phyloP scores from a whole-genome alignment of 768 basidiomycete genomes.

The Leucocoprinus sp. region DNA sequence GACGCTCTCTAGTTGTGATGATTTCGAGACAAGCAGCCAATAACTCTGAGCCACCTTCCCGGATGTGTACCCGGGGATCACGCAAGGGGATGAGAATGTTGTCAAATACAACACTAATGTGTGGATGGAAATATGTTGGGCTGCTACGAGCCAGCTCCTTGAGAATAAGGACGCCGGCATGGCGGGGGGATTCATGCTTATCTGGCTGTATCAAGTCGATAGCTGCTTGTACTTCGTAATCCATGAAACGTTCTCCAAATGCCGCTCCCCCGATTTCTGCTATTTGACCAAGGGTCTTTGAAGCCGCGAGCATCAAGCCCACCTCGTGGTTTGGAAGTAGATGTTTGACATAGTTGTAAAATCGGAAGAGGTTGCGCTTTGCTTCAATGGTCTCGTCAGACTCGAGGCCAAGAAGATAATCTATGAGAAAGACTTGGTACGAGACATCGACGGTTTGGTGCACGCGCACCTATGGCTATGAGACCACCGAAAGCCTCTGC shows the following conservation, averaged over 20 bases:
- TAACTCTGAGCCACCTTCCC: constrained; percentile 90
- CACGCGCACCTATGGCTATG: constrained; percentile 74
- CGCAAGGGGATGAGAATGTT: constrained; percentile 87
- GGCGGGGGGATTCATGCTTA: constrained; percentile 76
- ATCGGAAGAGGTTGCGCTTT: constrained; percentile 72
- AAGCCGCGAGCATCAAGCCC: constrained; percentile 89
- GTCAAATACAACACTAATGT: constrained; percentile 83
- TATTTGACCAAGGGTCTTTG: constrained; percentile 86
- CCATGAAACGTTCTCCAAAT: constrained; percentile 86
- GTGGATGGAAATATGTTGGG: constrained; percentile 78
- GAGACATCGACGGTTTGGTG: background rate
- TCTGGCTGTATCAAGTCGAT: constrained; percentile 75
- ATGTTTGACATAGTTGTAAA: constrained; percentile 90
- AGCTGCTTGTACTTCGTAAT: constrained; percentile 79
- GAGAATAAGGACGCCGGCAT: constrained; percentile 88
- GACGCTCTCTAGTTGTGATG: constrained; percentile 64
- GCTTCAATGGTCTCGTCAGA: constrained; percentile 78
- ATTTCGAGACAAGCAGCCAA: constrained; percentile 92
- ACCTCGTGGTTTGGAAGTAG: constrained; percentile 88
- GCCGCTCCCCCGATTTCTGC: constrained; percentile 74
- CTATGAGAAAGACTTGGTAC: constrained; percentile 23
- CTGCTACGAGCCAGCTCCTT: constrained; percentile 91
- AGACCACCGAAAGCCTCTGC: constrained; percentile 82
- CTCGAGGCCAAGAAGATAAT: constrained; percentile 69
- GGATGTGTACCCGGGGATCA: constrained; percentile 81